A percentile compares a stretch with the other conserved stretches of the same genome.
Evolutionary conservation across 345 rosid species (phyloP).

Genomic region (Eucalyptus tenuipes): DNA sequence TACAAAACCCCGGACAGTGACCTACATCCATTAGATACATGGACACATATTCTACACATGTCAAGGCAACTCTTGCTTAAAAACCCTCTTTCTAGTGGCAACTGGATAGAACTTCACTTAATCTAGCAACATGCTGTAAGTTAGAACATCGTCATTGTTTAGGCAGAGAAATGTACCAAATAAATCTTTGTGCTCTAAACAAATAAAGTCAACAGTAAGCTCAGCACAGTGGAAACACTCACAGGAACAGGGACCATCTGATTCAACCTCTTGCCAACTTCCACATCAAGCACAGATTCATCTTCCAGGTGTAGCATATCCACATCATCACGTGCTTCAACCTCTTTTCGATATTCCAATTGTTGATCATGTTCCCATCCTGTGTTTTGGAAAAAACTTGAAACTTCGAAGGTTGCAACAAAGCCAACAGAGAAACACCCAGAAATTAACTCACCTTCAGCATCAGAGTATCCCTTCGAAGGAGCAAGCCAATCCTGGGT

Average conservation of each 20-base stretch:
- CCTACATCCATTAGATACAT: background rate
- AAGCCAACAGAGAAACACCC: background rate
- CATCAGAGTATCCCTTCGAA: background rate
- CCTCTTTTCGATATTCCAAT: constrained; percentile 3
- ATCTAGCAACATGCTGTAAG: background rate
- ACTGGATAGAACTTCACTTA: background rate
- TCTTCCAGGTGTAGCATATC: constrained; percentile 32
- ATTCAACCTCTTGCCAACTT: constrained; percentile 56
- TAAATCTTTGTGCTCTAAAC: background rate
- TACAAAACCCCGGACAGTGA: background rate
- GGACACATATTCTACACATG: background rate
- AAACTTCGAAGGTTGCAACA: background rate
- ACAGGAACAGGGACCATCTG: constrained; percentile 70
- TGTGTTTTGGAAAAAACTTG: background rate
- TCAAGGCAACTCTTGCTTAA: background rate
- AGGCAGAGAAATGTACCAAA: background rate
- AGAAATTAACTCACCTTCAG: constrained; percentile 9
- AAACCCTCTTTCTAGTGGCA: background rate
- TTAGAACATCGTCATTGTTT: background rate
- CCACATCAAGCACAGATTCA: constrained; percentile 55
- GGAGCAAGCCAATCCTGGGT: constrained; percentile 50
- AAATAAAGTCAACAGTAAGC: background rate
- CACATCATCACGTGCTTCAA: constrained; percentile 8
- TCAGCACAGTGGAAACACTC: constrained; percentile 11
- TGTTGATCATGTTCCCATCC: background rate